Conservation (phyloP, 768 basidiomycete genomes). For the Vararia minispora region DNA sequence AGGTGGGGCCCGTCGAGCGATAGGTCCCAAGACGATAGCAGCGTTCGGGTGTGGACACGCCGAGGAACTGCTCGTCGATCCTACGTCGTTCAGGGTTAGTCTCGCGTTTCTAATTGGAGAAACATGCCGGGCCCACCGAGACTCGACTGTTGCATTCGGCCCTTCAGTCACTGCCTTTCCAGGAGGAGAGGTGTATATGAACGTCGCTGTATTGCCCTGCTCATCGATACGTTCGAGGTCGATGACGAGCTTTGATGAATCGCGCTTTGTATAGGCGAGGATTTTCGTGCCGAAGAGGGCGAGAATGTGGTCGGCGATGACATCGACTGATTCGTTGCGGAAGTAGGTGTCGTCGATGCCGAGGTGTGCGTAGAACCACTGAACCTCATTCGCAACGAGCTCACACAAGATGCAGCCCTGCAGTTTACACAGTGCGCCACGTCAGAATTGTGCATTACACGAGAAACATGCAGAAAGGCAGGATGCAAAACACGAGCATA, state of each 20-base stretch:
- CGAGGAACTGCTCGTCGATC: constrained; percentile 83
- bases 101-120: constrained; percentile 1
- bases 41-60: constrained; percentile 59
- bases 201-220: constrained; percentile 71
- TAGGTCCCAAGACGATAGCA: constrained; percentile 93
- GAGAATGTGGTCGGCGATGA: constrained; percentile 79
- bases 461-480: constrained; percentile 8
- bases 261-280: constrained; percentile 85
- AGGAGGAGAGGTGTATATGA: constrained; percentile 82
- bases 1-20: constrained; percentile 79
- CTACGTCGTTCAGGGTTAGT: constrained; percentile 21
- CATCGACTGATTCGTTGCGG: constrained; percentile 55
- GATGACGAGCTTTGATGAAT: constrained; percentile 79
- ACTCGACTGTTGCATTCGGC: constrained; percentile 79
- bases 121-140: no score
- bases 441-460: no score
- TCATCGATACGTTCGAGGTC: constrained; percentile 88
- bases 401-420: constrained; percentile 88
- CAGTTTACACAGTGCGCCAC: no score
- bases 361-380: constrained; percentile 88
- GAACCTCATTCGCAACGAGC: constrained; percentile 77
- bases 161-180: constrained; percentile 74
- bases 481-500: constrained; percentile 6
- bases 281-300: constrained; percentile 93
- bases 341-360: constrained; percentile 90